phyloP scores from a whole-genome alignment of 2,329 filamentous ascomycete species.

The Clarireedia hainanense region DNA sequence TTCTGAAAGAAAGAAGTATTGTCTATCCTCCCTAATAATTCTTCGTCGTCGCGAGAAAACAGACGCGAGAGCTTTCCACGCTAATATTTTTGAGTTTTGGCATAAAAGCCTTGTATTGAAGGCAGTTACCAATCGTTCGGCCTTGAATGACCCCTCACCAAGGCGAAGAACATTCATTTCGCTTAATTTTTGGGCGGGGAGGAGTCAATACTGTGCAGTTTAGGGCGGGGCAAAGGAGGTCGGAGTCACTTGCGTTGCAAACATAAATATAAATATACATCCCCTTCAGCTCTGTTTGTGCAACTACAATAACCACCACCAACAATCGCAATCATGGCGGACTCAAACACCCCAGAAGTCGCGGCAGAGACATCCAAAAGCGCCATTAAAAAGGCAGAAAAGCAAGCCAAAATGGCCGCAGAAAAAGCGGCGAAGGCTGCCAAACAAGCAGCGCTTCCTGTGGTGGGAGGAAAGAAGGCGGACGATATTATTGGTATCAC shows the following conservation, averaged over 20 bases:
- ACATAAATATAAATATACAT: neutral
- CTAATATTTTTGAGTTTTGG: constrained; percentile 9
- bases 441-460: constrained; percentile 44
- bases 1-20: neutral
- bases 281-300: neutral
- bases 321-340: constrained; percentile 16
- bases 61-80: constrained; percentile 11
- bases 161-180: constrained; percentile 2
- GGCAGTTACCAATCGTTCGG: neutral
- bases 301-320: neutral
- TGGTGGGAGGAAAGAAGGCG: constrained; percentile 51
- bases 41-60: constrained; percentile 10
- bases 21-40: neutral
- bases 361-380: constrained; percentile 46
- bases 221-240: neutral
- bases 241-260: neutral
- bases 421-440: constrained; percentile 56
- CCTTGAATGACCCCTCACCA: neutral
- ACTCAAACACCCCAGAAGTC: constrained; percentile 12
- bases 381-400: constrained; percentile 58
- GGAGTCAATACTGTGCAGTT: neutral
- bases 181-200: constrained; percentile 8
- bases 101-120: constrained; percentile 6
- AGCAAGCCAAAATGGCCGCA: constrained; percentile 52
- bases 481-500: constrained; percentile 82